Conservation (phyloP, 2,329 filamentous ascomycete species). For the Diaporthe longicolla region DNA sequence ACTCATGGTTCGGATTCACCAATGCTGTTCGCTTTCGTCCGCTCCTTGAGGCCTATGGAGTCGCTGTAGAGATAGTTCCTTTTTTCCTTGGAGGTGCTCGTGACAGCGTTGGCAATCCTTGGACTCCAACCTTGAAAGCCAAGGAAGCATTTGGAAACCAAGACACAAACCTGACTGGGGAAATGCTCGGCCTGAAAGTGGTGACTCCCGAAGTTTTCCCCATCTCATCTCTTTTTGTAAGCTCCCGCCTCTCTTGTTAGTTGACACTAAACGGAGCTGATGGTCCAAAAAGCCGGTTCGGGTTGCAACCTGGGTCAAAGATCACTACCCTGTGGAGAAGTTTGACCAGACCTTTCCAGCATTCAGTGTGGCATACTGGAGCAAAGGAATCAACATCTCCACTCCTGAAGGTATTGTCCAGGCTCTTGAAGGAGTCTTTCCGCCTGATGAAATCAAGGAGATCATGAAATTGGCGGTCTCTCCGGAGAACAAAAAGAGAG, state of each 20-base stretch:
- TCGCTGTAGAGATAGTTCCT: not conserved
- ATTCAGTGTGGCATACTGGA: constrained; percentile 7
- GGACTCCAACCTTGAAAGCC: constrained; percentile 1
- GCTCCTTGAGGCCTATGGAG: constrained; percentile 1
- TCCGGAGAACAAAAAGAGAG: constrained; percentile 10
- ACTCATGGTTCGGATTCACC: constrained; percentile 28
- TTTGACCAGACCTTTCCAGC: constrained; percentile 15
- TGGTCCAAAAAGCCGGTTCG: constrained; percentile 51
- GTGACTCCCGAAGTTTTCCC: not conserved
- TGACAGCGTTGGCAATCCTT: constrained; percentile 6
- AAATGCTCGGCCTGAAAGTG: constrained; percentile 25
- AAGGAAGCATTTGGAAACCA: constrained; percentile 4
- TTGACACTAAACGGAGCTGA: constrained; percentile 45
- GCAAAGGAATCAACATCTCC: constrained; percentile 1
- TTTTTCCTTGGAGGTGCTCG: constrained; percentile 9
- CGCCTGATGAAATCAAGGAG: not conserved
- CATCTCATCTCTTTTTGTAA: constrained; percentile 19
- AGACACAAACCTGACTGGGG: not conserved
- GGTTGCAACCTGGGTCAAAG: constrained; percentile 13
- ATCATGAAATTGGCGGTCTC: constrained; percentile 9
- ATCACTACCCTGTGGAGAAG: constrained; percentile 5
- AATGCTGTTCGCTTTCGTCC: not conserved
- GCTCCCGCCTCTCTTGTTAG: not conserved
- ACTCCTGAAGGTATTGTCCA: constrained; percentile 1
- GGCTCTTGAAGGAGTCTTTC: constrained; percentile 2